Evolutionary conservation across 768 basidiomycete species (phyloP).

Genomic region (Lactifluus pinguis): DNA sequence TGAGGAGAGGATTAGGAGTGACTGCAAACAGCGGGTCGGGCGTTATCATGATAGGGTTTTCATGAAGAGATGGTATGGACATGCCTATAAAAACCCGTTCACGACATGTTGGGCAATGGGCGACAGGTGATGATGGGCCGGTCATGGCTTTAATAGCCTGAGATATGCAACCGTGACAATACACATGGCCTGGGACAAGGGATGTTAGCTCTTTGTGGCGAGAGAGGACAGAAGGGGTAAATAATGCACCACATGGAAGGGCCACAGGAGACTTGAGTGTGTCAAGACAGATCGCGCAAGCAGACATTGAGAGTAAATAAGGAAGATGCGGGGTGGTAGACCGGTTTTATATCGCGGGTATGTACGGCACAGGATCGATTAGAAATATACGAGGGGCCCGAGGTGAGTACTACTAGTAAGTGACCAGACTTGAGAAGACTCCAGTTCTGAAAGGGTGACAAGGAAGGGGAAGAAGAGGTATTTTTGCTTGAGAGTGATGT

Average conservation of each 20-base stretch:
- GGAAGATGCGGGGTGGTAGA: not conserved
- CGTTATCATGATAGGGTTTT: not conserved
- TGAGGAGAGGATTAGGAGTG: constrained; percentile 2
- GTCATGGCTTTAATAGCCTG: not conserved
- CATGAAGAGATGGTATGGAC: not conserved
- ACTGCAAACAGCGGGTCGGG: not conserved
- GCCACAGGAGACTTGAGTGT: constrained; percentile 9
- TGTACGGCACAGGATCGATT: not conserved
- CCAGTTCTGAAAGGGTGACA: not conserved
- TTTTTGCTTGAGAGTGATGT: not conserved
- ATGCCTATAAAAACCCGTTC: constrained; percentile 7
- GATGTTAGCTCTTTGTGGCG: not conserved
- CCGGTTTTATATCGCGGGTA: not conserved
- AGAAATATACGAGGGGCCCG: not conserved
- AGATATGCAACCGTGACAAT: constrained; percentile 11
- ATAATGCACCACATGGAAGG: constrained; percentile 16
- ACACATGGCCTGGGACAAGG: constrained; percentile 5
- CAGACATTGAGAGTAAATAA: constrained; percentile 6
- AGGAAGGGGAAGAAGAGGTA: not conserved
- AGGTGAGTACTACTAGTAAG: not conserved
- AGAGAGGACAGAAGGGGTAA: not conserved
- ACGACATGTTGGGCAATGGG: constrained; percentile 15
- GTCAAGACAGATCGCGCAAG: constrained; percentile 18
- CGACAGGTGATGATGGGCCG: not conserved
- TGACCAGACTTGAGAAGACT: not conserved